Evolutionary conservation across 345 rosid species (phyloP), one percentile per base, ranked within the genome.

Genomic region (Hypericum androsaemum): DNA sequence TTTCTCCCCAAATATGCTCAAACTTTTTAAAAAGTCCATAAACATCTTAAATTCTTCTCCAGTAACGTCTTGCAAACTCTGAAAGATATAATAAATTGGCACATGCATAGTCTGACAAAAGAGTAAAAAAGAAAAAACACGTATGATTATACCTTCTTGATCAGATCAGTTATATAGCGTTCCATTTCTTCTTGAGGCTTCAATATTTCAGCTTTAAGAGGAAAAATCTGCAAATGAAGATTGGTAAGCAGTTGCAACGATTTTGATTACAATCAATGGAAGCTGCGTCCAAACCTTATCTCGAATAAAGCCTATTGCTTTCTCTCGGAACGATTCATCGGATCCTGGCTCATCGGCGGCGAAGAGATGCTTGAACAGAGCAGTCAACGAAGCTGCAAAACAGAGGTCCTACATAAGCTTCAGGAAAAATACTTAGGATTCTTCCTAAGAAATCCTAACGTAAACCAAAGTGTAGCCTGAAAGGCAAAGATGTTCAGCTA

Each of bases 131-230:
- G 10, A 8, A 28, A 54, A 46, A 57, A 3, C 3, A 5, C 15
- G n/a, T 13, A 15, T 4, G 52, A 43, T 46, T 53, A 43, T 71
- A 81, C 99, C 71, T 88, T 90, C 68, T 86, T 94, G 54, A 94
- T 82, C 61, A 85, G 62, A 78, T 86, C 95, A 48, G 99, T 83
- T 65, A 88, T 80, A 74, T 82, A 90, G 48, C 84, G 82, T 58
- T 94, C 99, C 99, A 94, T 82, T 72, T 83, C 95, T 68, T 88
- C 97, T 62, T 80, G 89, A 57, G 99, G 97, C 64, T 76, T 94
- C 71, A 94, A 72, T 45, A 94, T 90, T 68, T 88, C 99, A 56
- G 72, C 78, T 71, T 83, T 88, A 52, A 84, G 72, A 39, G 97
- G 97, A 58, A 88, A 86, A 39, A 94, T 92, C 97, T 94, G 71